phyloP scores from a whole-genome alignment of 768 basidiomycete genomes.

The Pleurotus salmoneostramineus region DNA sequence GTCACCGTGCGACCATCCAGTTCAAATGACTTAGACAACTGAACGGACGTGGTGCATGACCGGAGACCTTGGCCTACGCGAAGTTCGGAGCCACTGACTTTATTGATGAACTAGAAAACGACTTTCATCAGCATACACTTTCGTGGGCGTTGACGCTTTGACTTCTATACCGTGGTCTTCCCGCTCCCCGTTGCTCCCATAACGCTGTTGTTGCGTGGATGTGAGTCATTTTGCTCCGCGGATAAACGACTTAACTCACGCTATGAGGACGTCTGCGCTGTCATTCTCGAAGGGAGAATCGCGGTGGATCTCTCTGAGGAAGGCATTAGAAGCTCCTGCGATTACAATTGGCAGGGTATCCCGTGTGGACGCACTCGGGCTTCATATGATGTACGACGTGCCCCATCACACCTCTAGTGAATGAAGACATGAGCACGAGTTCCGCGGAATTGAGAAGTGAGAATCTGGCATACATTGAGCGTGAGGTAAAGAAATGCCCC shows the following conservation, averaged over 20 bases:
- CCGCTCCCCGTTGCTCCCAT: conserved; percentile 6
- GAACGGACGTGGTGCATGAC: conserved; percentile 29
- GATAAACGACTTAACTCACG: neutral
- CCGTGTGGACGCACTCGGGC: too few relatives aligned
- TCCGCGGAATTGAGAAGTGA: too few relatives aligned
- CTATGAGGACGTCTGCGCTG: conserved; percentile 1
- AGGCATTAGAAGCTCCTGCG: neutral
- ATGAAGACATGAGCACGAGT: too few relatives aligned
- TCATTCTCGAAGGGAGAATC: neutral
- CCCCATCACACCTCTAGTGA: too few relatives aligned
- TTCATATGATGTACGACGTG: too few relatives aligned
- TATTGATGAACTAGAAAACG: conserved; percentile 25
- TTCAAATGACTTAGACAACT: conserved; percentile 17
- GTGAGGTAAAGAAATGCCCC: too few relatives aligned
- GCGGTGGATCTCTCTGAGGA: neutral
- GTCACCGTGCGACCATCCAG: conserved; percentile 24
- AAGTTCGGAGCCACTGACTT: conserved; percentile 26
- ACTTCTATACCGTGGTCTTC: neutral
- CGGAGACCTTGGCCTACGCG: conserved; percentile 25
- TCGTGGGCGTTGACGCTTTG: neutral
- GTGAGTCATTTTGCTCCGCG: neutral
- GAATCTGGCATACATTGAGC: too few relatives aligned
- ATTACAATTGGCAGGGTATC: too few relatives aligned
- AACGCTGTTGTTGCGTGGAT: neutral
- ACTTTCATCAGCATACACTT: neutral